Percentiles rank a stretch among this genome's conserved stretches.
Evolutionary conservation across 192 early-diverging fungal genomes (phyloP).

Genomic region (Coemansia sp.): DNA sequence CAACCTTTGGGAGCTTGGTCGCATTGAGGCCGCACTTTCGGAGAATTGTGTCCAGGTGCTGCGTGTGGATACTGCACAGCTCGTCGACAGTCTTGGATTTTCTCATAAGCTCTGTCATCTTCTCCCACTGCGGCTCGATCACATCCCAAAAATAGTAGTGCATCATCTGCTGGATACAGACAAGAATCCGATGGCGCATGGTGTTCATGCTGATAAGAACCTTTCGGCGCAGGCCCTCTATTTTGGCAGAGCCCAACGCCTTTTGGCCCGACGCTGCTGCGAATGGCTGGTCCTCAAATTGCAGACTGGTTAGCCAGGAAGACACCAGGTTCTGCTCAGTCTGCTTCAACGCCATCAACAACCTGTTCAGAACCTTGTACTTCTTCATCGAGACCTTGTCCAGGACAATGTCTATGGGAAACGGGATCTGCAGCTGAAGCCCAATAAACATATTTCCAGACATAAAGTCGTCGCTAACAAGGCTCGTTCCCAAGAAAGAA

Average conservation of each 20-base stretch:
- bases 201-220: slow-evolving; percentile 66
- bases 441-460: slow-evolving; percentile 78
- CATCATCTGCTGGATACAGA: slow-evolving; percentile 90
- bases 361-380: slow-evolving; percentile 89
- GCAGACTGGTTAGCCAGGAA: slow-evolving; percentile 65
- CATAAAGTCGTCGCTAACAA: slow-evolving; percentile 34
- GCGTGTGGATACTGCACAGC: slow-evolving; percentile 73
- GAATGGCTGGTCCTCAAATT: slow-evolving; percentile 33
- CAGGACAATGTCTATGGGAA: slow-evolving; percentile 79
- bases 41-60: slow-evolving; percentile 84
- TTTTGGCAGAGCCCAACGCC: slow-evolving; percentile 15
- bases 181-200: slow-evolving; percentile 79
- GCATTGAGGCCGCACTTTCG: slow-evolving; percentile 90
- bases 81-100: slow-evolving; percentile 84
- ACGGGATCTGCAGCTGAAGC: slow-evolving; percentile 78
- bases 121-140: slow-evolving; percentile 86
- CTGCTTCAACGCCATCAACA: slow-evolving; percentile 85
- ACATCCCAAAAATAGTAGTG: slow-evolving; percentile 91
- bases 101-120: slow-evolving; percentile 63
- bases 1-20: slow-evolving; percentile 75
- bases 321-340: slow-evolving; percentile 78
- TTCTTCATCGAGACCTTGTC: slow-evolving; percentile 79
- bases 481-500: slow-evolving; percentile 23
- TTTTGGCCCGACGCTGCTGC: slow-evolving; percentile 27
- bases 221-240: slow-evolving; percentile 56